phyloP scores from a whole-genome alignment of 208 protist genomes.

The Blechomonas ayalai region DNA sequence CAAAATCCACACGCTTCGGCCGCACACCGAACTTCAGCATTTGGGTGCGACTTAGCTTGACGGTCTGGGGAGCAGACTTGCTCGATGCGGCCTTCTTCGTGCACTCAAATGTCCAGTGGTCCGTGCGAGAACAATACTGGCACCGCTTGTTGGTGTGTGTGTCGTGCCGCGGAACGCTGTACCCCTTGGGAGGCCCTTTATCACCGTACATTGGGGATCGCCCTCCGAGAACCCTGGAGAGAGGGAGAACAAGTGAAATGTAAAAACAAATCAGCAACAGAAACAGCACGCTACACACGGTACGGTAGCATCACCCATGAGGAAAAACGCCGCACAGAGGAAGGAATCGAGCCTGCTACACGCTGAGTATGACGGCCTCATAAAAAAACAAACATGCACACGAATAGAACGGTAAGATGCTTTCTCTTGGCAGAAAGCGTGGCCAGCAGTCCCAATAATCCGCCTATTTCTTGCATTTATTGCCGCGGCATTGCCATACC shows the following conservation, averaged over 20 bases:
- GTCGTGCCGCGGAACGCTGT: conserved; percentile 67
- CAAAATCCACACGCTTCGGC: conserved; percentile 44
- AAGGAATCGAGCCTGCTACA: too few relatives aligned
- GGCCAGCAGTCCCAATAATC: too few relatives aligned
- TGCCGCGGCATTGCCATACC: too few relatives aligned
- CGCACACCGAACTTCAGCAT: conserved; percentile 76
- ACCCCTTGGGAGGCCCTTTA: conserved; percentile 63
- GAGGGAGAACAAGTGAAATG: background rate
- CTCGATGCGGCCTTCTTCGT: conserved; percentile 7
- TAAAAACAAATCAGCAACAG: background rate
- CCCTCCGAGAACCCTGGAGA: background rate
- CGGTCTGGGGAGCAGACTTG: conserved; percentile 3
- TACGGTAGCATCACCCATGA: too few relatives aligned
- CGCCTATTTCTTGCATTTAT: too few relatives aligned
- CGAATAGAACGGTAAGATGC: too few relatives aligned
- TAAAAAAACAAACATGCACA: background rate
- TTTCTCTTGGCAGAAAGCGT: too few relatives aligned
- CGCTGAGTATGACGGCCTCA: too few relatives aligned
- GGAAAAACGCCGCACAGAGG: too few relatives aligned
- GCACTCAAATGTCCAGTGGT: conserved; percentile 85
- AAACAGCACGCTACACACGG: conserved; percentile 6
- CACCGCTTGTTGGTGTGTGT: conserved; percentile 21
- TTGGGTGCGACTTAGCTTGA: conserved; percentile 61
- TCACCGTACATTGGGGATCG: conserved; percentile 40
- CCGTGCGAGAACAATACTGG: conserved; percentile 53